Conservation (phyloP, 2,329 filamentous ascomycete genomes). For the Penicillium freii region DNA sequence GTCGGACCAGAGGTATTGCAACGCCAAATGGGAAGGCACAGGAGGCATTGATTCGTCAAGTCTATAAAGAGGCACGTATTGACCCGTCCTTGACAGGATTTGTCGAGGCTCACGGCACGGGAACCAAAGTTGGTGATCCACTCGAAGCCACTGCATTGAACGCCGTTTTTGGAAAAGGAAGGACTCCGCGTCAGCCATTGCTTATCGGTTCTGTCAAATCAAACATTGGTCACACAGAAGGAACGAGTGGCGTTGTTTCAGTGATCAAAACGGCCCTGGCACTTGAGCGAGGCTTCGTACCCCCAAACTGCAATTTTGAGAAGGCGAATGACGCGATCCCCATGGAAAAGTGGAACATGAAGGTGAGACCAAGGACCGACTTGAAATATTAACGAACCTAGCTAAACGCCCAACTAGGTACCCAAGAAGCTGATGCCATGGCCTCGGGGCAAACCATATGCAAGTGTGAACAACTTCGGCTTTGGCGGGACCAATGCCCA, state of each 20-base stretch:
- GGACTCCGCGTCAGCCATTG: constrained; percentile 21
- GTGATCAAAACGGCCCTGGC: constrained; percentile 30
- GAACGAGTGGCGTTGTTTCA: constrained; percentile 27
- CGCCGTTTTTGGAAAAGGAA: constrained; percentile 23
- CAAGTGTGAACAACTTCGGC: constrained; percentile 37
- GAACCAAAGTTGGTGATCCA: constrained; percentile 38
- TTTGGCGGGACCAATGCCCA: constrained; percentile 38
- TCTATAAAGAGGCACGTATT: constrained; percentile 40
- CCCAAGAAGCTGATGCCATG: constrained; percentile 27
- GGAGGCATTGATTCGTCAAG: constrained; percentile 37
- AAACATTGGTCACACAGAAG: constrained; percentile 33
- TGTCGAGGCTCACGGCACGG: constrained; percentile 48
- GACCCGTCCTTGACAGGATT: constrained; percentile 32
- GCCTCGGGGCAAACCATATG: constrained; percentile 25
- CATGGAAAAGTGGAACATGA: constrained; percentile 28
- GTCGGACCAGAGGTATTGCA: constrained; percentile 27
- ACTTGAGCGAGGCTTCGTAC: constrained; percentile 29
- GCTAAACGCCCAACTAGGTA: constrained; percentile 10
- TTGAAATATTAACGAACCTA: not conserved
- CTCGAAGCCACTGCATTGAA: constrained; percentile 27
- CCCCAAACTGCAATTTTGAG: constrained; percentile 27
- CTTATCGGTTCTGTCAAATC: constrained; percentile 32
- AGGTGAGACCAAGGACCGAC: constrained; percentile 10
- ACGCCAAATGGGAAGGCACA: constrained; percentile 36
- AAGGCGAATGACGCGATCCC: constrained; percentile 26